Percentiles rank a stretch among this genome's conserved stretches.
Evolutionary conservation across 805 yeast species (phyloP).

Genomic region (Candida nemodendra): DNA sequence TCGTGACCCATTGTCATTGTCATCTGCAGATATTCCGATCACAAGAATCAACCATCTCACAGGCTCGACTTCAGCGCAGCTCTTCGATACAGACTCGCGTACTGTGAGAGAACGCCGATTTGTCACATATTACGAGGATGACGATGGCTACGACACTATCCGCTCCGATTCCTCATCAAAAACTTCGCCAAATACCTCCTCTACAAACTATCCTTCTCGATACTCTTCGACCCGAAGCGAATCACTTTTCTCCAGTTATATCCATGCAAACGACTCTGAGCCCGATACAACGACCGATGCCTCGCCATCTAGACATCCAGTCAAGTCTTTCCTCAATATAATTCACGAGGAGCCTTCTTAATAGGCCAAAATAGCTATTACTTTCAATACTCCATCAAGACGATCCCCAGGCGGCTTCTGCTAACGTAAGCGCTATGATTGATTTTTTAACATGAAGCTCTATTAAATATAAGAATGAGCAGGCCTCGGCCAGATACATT

Average conservation of each 20-base stretch:
- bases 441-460: constrained; percentile 9
- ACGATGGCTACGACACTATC: constrained; percentile 22
- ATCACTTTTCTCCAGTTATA: constrained; percentile 11
- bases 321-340: constrained; percentile 9
- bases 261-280: constrained; percentile 4
- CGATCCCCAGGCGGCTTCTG: background rate
- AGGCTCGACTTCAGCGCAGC: constrained; percentile 5
- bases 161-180: constrained; percentile 11
- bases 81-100: constrained; percentile 2
- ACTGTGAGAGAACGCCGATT: constrained; percentile 14
- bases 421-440: constrained; percentile 5
- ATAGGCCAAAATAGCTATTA: constrained; percentile 2
- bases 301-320: background rate
- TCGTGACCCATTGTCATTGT: background rate
- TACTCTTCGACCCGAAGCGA: constrained; percentile 16
- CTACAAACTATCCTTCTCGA: constrained; percentile 8
- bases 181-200: constrained; percentile 3
- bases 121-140: constrained; percentile 22
- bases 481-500: background rate
- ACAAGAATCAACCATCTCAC: background rate
- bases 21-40: background rate
- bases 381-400: too few species aligned
- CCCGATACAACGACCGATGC: constrained; percentile 9
- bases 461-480: background rate
- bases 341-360: constrained; percentile 14